phyloP scores from a whole-genome alignment of 1,139 yeast species.

The Kodamaea suecica region DNA sequence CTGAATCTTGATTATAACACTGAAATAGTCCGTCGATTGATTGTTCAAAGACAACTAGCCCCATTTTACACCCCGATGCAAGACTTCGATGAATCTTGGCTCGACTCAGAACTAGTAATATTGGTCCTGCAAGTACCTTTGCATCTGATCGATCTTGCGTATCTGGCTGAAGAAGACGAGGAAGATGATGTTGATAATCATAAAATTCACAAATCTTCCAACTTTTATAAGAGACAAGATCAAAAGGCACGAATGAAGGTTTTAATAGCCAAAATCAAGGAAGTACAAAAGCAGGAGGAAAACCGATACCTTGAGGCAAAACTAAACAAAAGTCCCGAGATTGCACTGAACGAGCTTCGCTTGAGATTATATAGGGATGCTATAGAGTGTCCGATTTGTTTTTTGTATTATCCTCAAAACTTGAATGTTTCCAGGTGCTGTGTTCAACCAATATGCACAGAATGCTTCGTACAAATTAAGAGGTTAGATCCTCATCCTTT shows the following conservation, averaged over 20 bases:
- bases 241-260: constrained; percentile 49
- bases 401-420: constrained; percentile 76
- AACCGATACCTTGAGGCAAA: constrained; percentile 42
- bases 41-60: constrained; percentile 61
- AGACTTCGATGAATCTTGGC: constrained; percentile 75
- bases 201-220: constrained; percentile 51
- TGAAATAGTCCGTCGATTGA: constrained; percentile 63
- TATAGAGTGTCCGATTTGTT: constrained; percentile 92
- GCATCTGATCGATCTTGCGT: constrained; percentile 60
- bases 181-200: constrained; percentile 53
- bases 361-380: constrained; percentile 57
- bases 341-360: constrained; percentile 32
- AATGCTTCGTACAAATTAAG: constrained; percentile 94
- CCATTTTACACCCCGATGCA: constrained; percentile 91
- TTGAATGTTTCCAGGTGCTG: constrained; percentile 88
- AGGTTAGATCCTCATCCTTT: constrained; percentile 95
- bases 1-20: constrained; percentile 73
- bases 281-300: constrained; percentile 56
- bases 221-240: constrained; percentile 51
- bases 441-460: constrained; percentile 89
- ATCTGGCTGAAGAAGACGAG: constrained; percentile 53
- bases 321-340: constrained; percentile 18
- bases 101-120: constrained; percentile 63
- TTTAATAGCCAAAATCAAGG: constrained; percentile 46
- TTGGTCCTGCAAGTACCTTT: constrained; percentile 53